Evolutionary conservation across 2,329 filamentous ascomycete genomes (phyloP).

Genomic region (Huntiella bhutanensis): DNA sequence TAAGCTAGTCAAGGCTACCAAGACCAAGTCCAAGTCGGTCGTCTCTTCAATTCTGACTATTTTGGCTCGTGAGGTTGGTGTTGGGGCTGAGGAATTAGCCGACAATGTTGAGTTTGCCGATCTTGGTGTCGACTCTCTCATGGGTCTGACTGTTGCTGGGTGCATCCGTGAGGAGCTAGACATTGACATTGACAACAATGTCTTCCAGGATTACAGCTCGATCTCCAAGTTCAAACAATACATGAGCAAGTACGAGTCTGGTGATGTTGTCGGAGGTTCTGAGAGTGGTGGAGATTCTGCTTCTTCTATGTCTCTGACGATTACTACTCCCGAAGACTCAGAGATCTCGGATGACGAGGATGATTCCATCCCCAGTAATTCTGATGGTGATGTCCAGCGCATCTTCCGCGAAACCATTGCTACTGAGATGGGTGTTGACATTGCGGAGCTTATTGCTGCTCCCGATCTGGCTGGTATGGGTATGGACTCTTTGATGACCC

Average conservation of each 20-base stretch:
- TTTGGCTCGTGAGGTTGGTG: conserved; percentile 36
- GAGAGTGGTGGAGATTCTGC: conserved; percentile 26
- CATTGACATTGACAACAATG: conserved; percentile 31
- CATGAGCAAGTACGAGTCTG: conserved; percentile 20
- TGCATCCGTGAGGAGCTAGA: conserved; percentile 39
- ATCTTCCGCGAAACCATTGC: conserved; percentile 47
- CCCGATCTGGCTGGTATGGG: conserved; percentile 36
- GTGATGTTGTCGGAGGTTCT: conserved; percentile 14
- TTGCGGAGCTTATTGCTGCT: conserved; percentile 39
- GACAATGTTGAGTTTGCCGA: conserved; percentile 38
- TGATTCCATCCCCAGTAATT: not conserved
- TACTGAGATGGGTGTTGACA: conserved; percentile 52
- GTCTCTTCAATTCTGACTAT: conserved; percentile 28
- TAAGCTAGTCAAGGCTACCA: conserved; percentile 27
- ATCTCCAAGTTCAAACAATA: conserved; percentile 32
- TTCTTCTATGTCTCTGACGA: conserved; percentile 27
- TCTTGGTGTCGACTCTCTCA: conserved; percentile 42
- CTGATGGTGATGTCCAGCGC: conserved; percentile 22
- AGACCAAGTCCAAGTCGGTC: conserved; percentile 22
- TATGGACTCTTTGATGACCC: conserved; percentile 39
- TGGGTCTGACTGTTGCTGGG: conserved; percentile 37
- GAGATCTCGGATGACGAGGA: conserved; percentile 24
- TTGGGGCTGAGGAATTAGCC: conserved; percentile 33
- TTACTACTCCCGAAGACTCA: conserved; percentile 34
- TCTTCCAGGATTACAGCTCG: conserved; percentile 35